Evolutionary conservation across 1,139 yeast species (phyloP), one percentile per base, ranked within the genome.

Genomic region (Hyphopichia pseudoburtonii): DNA sequence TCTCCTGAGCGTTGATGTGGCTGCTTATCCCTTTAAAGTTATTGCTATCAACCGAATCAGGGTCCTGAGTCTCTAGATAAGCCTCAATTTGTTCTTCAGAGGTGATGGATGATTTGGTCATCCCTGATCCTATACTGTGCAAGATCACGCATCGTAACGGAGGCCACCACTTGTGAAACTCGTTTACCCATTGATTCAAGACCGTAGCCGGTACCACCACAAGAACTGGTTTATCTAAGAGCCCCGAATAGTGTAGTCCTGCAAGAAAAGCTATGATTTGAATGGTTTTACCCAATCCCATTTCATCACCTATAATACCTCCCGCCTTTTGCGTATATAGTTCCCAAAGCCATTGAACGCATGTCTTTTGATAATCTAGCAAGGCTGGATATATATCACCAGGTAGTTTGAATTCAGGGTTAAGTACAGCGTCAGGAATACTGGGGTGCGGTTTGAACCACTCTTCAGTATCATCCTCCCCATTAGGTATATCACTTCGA

Each of bases 131-230:
- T 34, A 89, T 92, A 3, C 96, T 84, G 59, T 92, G 98, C 32
- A 92, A 64, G 35, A 92, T 88, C 3, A 86, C 82, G 14, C 92
- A 81, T 41, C 98, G 64, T 21, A 94, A 70, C 0, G 97, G 90
- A 2, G 98, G 97, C 97, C 97, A 92, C 98, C 98, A 92, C 34
- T 84, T 75, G 52, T 92, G 98, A 39, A 92, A 81, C 57, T 92
- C 98, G 45, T 83, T 85, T 5, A 90, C 95, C 98, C 98, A 92
- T 55, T 92, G 98, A 44, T 80, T 85, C 73, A 92, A 69, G 0
- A 92, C 97, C 0, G 98, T 92, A 0, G 98, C 97, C 0, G 98
- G 98, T 41, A 96, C 95, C 0, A 92, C 97, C 29, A 92, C 75
- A 26, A 92, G 56, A 0, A 86, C 84, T 0, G 98, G 98, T 33